Base-by-base conservation (phyloP, 305 asterid species). In the Euphrasia arctica region DNA sequence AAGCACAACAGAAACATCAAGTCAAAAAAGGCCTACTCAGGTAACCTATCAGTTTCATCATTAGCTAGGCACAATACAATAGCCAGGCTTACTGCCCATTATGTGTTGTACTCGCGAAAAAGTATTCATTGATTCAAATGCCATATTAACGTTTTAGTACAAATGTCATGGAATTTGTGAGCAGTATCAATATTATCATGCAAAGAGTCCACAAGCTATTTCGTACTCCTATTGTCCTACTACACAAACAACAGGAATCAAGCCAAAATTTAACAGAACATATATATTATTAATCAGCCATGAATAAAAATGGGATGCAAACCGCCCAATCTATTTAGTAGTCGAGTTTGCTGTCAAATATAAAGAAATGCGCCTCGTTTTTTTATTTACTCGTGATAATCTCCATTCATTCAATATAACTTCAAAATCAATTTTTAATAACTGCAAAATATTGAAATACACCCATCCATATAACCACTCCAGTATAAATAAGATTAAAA, bases 401-500 rank as follows among this genome's bases (percentile, higher is more conserved):
- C 11, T 25, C 15, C 39, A 50, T 31, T 32, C 51, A 50, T 34
- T 9, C 2, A 8, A 62, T 15, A 12, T 13, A 62, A 32, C 61
- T 48, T 36, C 29, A 57, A 41, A 49, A 50, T 45, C 41, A 27
- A 31, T 5, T 34, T 55, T 60, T 25, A 67, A n/a, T 62, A 34
- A 28, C 27, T 12, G 31, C 15, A 28, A n/a, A 54, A 60, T 49
- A 36, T 10, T 50, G 48, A 34, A 57, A 69, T 47, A 6, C 54
- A 51, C 43, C n/a, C n/a, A 58, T 66, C 45, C 32, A 58, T 27
- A 49, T 25, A 68, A 60, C 32, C 32, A 51, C 57, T 51, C 57
- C 4, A 51, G 57, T 22, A 15, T 22, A 51, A 59, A 25, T 10
- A n/a, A 25, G 34, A 48, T 56, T 15, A 5, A 8, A 45, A 32